phyloP scores from a whole-genome alignment of 306 rosid species.

The Gillenia trifoliata region DNA sequence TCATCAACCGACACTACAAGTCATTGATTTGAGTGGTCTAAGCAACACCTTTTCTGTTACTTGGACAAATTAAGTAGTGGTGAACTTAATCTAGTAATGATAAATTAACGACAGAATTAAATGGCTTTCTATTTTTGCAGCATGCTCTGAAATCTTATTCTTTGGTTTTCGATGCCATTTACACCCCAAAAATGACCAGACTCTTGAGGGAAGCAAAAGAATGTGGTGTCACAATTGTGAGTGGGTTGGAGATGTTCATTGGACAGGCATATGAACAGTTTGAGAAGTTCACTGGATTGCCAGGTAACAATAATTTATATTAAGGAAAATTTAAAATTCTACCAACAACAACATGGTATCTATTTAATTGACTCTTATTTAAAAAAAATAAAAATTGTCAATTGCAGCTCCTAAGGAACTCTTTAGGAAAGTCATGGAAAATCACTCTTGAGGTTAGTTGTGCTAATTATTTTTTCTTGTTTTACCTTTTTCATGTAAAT shows the following conservation, averaged over 20 bases:
- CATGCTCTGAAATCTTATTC: conserved; percentile 60
- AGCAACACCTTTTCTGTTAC: no score
- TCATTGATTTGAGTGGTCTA: no score
- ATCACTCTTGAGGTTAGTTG: conserved; percentile 39
- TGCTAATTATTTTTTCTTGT: background rate
- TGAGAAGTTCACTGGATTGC: conserved; percentile 77
- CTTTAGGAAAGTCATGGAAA: conserved; percentile 54
- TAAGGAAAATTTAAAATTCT: conserved; percentile 1
- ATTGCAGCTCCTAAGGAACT: conserved; percentile 76
- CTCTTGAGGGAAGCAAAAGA: conserved; percentile 85
- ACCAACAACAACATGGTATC: background rate
- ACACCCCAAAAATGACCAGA: conserved; percentile 80
- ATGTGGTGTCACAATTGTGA: conserved; percentile 65
- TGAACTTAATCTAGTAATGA: no score
- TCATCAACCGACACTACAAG: no score
- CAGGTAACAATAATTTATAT: conserved; percentile 46
- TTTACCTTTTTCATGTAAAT: no score
- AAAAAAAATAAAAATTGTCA: background rate
- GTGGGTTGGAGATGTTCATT: conserved; percentile 80
- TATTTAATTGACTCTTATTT: conserved; percentile 17
- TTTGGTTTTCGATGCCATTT: conserved; percentile 85
- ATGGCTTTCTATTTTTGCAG: conserved; percentile 48
- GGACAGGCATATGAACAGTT: conserved; percentile 84
- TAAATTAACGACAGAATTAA: background rate
- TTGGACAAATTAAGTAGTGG: no score